Conservation (phyloP, 768 basidiomycete species). For the Collybia sp. region DNA sequence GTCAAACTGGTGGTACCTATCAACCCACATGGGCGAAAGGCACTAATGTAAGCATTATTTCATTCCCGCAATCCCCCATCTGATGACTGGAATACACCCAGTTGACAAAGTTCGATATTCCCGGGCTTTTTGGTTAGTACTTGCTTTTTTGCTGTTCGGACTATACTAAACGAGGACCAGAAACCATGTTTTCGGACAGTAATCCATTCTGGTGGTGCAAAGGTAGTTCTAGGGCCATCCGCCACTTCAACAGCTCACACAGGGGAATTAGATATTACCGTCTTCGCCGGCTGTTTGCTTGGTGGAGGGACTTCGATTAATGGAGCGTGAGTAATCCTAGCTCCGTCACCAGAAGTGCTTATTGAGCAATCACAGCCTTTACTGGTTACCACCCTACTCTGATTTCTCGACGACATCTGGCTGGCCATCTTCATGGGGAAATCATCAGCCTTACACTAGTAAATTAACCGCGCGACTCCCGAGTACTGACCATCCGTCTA, state of each 20-base stretch:
- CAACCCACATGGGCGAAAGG: slow-evolving; percentile 45
- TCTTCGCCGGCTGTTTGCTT: slow-evolving; percentile 60
- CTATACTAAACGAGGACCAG: slow-evolving; percentile 15
- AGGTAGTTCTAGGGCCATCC: slow-evolving; percentile 20
- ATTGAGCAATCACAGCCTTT: slow-evolving; percentile 26
- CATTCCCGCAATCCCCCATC: background rate
- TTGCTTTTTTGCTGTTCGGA: background rate
- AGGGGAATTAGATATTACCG: slow-evolving; percentile 38
- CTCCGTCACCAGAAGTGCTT: background rate
- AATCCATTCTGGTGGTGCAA: slow-evolving; percentile 65
- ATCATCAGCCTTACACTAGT: slow-evolving; percentile 45
- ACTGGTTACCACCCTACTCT: slow-evolving; percentile 47
- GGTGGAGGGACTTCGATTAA: slow-evolving; percentile 64
- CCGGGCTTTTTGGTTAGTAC: slow-evolving; percentile 45
- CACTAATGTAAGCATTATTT: slow-evolving; percentile 29
- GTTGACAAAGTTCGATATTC: slow-evolving; percentile 64
- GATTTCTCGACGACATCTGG: slow-evolving; percentile 48
- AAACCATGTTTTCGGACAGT: slow-evolving; percentile 57
- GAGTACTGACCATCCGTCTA: slow-evolving; percentile 52
- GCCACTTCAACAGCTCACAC: no score
- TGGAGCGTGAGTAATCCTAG: slow-evolving; percentile 41
- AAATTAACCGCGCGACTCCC: slow-evolving; percentile 48
- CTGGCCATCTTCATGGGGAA: slow-evolving; percentile 52
- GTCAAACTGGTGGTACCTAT: slow-evolving; percentile 54
- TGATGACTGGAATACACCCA: slow-evolving; percentile 14